Evolutionary conservation across 371 early-diverging fungal genomes (phyloP), one percentile per base, ranked within the genome.

Genomic region (Mucor ambiguus): DNA sequence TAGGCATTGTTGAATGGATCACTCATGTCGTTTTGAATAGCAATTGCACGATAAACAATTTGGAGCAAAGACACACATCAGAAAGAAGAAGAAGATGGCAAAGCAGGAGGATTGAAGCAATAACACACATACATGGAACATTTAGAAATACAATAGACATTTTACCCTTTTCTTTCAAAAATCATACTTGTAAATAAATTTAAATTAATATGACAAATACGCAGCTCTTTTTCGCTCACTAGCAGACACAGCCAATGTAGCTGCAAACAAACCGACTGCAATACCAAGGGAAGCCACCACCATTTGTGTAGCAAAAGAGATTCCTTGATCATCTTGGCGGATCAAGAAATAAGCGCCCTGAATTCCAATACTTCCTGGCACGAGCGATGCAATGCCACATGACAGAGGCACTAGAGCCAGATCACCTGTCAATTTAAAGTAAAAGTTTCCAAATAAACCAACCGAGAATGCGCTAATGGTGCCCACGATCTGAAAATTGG

Each of bases 21-120:
- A 35, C 28, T 54, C 1, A 30, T 20, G 20, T 30, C 33, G 3
- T 20, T 32, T 32, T 44, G 3, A 14, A 44, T 73, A 87, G 89
- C 79, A 90, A 63, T 73, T 93, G 38, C 87, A 89, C 64, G 93
- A 93, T 48, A 73, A 67, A 11, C 81, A 88, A 24, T 93, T 91
- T 77, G 94, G 92, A n/a, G 88, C 86, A 35, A 85, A 85, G 62
- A 84, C 84, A 71, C 76, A 84, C 52, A 81, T 85, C 48, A 80
- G 88, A 61, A 78, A 83, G 71, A 86, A 89, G 71, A 89, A 90
- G 80, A 80, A 69, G 59, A 52, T 66, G 35, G 66, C 67, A 26
- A 35, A 58, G n/a, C 26, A 58, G 18, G 26, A 62, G 22, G 28
- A 62, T 28, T 32, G 18, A 18, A 41, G 41, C 41, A 24, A 22